A percentile compares a stretch with the other conserved stretches of the same genome.
These are phyloP conservation scores for Jimgerdemannia flammicorona DNA, from an alignment of 192 early-diverging fungal genomes.

Conservation along the genomic window DNA sequence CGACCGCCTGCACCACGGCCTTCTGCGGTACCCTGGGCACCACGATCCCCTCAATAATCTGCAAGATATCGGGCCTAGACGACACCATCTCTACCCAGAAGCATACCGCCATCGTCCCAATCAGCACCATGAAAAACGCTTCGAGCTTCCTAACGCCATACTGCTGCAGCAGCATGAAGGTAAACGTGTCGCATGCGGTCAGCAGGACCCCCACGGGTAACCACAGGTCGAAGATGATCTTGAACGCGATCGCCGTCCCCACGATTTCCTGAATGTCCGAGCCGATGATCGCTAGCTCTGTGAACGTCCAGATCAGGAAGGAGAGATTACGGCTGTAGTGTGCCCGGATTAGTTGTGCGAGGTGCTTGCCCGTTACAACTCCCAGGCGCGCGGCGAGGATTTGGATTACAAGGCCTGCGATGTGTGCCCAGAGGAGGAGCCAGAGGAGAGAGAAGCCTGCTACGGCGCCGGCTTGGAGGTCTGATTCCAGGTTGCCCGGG, in stretches of 20 bases:
- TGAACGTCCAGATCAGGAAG: slow-evolving; percentile 53
- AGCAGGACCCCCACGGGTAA: slow-evolving; percentile 73
- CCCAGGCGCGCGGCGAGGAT: slow-evolving; percentile 57
- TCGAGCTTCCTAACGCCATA: slow-evolving; percentile 70
- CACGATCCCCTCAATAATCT: slow-evolving; percentile 49
- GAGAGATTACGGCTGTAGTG: slow-evolving; percentile 46
- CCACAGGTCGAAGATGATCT: slow-evolving; percentile 66
- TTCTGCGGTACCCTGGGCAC: slow-evolving; percentile 50
- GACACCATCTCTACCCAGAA: slow-evolving; percentile 67
- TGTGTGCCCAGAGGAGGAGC: slow-evolving; percentile 61
- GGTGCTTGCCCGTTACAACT: slow-evolving; percentile 60
- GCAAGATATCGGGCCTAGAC: slow-evolving; percentile 41
- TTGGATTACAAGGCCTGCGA: slow-evolving; percentile 59
- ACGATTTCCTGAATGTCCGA: slow-evolving; percentile 79
- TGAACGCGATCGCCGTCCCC: slow-evolving; percentile 87
- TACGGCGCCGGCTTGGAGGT: slow-evolving; percentile 66
- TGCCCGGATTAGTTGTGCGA: slow-evolving; percentile 48
- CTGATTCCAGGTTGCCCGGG: slow-evolving; percentile 67
- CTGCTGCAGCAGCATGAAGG: slow-evolving; percentile 64
- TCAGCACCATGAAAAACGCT: slow-evolving; percentile 65
- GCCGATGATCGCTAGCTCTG: slow-evolving; percentile 65
- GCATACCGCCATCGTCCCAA: slow-evolving; percentile 70
- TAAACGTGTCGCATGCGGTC: slow-evolving; percentile 75
- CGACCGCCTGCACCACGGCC: slow-evolving; percentile 61
- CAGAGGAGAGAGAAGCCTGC: slow-evolving; percentile 65